These are phyloP conservation scores for Rubus idaeus DNA, from an alignment of 306 rosid species.

Conservation along the genomic window DNA sequence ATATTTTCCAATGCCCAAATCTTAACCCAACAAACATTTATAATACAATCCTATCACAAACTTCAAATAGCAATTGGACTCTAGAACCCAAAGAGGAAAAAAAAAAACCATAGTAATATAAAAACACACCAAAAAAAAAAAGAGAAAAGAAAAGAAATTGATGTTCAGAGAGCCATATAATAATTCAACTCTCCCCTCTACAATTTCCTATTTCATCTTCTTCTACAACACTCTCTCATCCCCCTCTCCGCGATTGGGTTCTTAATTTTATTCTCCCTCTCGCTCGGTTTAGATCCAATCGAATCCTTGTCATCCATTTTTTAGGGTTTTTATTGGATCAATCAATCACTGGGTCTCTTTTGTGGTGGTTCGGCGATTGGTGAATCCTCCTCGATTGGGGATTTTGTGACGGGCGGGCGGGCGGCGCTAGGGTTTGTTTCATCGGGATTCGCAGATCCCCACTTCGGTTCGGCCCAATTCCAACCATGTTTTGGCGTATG, in stretches of 20 bases:
- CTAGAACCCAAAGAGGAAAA: neutral
- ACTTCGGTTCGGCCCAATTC: conserved; percentile 34
- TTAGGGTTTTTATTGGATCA: conserved; percentile 49
- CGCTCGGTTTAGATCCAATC: conserved; percentile 50
- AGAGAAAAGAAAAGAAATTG: neutral
- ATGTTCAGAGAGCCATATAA: neutral
- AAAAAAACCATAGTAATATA: neutral
- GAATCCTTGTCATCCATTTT: conserved; percentile 28
- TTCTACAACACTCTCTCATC: conserved; percentile 17
- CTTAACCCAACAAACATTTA: neutral
- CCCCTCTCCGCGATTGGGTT: conserved; percentile 48
- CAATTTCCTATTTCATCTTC: conserved; percentile 13
- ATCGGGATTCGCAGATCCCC: conserved; percentile 68
- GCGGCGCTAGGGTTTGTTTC: conserved; percentile 58
- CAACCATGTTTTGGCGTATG: conserved; percentile 97
- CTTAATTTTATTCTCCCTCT: neutral
- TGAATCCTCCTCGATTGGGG: conserved; percentile 23
- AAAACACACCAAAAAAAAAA: neutral
- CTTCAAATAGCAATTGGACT: neutral
- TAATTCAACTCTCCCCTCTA: conserved; percentile 13
- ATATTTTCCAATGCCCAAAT: neutral
- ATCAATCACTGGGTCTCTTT: conserved; percentile 11
- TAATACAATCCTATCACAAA: neutral
- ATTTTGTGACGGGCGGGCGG: conserved; percentile 18
- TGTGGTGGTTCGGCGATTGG: conserved; percentile 21